Base-by-base conservation (phyloP, 2,329 filamentous ascomycete genomes). In the Arthroderma sp. region DNA sequence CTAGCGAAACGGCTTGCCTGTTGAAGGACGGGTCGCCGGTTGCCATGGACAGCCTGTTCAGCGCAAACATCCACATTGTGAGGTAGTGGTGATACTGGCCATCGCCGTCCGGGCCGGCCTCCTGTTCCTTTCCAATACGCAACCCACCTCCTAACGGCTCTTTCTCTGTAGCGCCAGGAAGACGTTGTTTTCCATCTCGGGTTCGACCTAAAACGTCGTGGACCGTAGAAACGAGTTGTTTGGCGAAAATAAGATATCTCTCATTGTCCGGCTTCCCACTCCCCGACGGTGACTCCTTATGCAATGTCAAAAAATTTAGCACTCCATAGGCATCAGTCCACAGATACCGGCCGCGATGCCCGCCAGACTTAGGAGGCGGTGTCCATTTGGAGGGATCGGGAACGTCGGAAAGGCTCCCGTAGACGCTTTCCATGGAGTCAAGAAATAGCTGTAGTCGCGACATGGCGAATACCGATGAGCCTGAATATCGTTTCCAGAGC, bases 31-130 rank as follows among this genome's bases (percentile, higher is more conserved):
- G 51, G 22, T 76, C 66, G 0, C 61, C 61, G 1, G 68, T 66
- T 2, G 71, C 74, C 32, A 70, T 48, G 0, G 70, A 64, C 36
- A 77, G 60, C 1, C 75, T 64, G 53, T 75, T 77, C 4, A 79
- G 63, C 1, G 75, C 74, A 54, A 77, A 78, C 74, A 78, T 77
- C 75, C 75, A 80, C 4, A 78, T 54, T 0, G 74, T 78, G 15
- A 78, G 61, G 50, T 78, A 78, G 52, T 78, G 75, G 51, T 77
- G 73, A 48, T 79, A 78, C 55, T 79, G 75, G 2, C 75, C 75
- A 54, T 79, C 75, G 5, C 68, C 64, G 43, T 78, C 74, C 1
- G 61, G 54, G 0, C 74, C 74, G 0, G 49, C 44, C 8, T 63
- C 72, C 2, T 69, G 61, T 8, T 65, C 49, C 54, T 78, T 79